A percentile compares a stretch with the other conserved stretches of the same genome.
Conservation (phyloP, 106 monocot genomes). For the Phalaenopsis aphrodite region DNA sequence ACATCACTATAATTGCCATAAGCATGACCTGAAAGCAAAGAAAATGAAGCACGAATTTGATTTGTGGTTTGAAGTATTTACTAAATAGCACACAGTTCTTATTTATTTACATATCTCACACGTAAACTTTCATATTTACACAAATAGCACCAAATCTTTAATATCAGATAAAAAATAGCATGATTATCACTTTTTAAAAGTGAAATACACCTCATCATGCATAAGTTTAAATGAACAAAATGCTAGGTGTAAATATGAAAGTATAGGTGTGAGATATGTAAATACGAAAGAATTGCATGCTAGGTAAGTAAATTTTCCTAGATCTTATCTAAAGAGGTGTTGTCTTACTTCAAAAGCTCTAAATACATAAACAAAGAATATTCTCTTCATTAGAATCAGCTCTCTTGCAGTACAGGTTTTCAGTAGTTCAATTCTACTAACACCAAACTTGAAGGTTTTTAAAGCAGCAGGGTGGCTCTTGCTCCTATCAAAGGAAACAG, state of each 20-base stretch:
- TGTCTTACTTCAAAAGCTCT: background rate
- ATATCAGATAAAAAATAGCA: no score
- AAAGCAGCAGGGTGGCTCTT: slow-evolving; percentile 7
- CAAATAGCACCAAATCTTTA: no score
- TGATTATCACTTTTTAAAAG: no score
- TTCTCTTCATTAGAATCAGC: background rate
- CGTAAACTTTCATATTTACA: no score
- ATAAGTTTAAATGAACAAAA: no score
- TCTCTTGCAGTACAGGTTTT: background rate
- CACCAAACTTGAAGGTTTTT: background rate
- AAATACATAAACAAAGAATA: background rate
- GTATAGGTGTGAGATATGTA: no score
- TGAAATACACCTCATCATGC: no score
- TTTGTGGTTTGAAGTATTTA: background rate
- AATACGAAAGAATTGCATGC: no score
- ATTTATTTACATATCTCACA: no score
- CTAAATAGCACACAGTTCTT: no score
- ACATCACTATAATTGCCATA: slow-evolving; percentile 35
- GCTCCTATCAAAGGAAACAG: slow-evolving; percentile 1
- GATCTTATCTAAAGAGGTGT: background rate
- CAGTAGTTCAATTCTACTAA: background rate
- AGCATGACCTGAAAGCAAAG: background rate
- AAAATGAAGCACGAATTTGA: background rate
- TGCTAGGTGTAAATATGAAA: no score
- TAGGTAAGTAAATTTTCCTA: no score